phyloP scores from a whole-genome alignment of 768 basidiomycete genomes.

The Trametopsis cervina region DNA sequence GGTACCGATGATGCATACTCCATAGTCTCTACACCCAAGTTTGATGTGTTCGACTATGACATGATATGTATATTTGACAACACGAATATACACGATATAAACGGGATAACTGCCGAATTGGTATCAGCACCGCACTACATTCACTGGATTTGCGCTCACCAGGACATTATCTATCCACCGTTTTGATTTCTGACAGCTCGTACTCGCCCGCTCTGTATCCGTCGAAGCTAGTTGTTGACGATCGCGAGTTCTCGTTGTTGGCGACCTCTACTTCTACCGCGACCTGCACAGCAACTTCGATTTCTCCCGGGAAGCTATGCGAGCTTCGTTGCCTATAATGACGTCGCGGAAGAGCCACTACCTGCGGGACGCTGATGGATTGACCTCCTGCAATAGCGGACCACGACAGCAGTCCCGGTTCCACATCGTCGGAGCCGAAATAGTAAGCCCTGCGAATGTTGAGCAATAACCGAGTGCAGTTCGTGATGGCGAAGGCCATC shows the following conservation, averaged over 20 bases:
- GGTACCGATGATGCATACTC: no score
- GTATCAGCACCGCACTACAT: no score
- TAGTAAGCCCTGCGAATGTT: slow-evolving; percentile 28
- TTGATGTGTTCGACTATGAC: no score
- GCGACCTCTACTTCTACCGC: background rate
- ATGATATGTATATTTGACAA: no score
- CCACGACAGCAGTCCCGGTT: background rate
- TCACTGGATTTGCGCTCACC: no score
- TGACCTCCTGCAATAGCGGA: background rate
- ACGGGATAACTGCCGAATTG: no score
- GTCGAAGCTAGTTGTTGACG: background rate
- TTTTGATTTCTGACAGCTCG: slow-evolving; percentile 2
- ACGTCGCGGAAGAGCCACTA: background rate
- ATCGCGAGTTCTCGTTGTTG: background rate
- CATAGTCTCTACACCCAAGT: no score
- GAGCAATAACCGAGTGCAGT: slow-evolving; percentile 25
- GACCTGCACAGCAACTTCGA: background rate
- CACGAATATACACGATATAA: no score
- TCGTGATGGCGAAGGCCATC: slow-evolving; percentile 24
- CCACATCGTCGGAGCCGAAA: slow-evolving; percentile 7
- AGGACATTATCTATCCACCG: background rate
- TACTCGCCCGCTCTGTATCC: background rate
- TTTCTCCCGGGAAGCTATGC: background rate
- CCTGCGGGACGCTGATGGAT: background rate
- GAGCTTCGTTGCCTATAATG: background rate